Evolutionary conservation across 345 rosid species (phyloP), one percentile per base, ranked within the genome.

Genomic region (Hirschfeldia incana): DNA sequence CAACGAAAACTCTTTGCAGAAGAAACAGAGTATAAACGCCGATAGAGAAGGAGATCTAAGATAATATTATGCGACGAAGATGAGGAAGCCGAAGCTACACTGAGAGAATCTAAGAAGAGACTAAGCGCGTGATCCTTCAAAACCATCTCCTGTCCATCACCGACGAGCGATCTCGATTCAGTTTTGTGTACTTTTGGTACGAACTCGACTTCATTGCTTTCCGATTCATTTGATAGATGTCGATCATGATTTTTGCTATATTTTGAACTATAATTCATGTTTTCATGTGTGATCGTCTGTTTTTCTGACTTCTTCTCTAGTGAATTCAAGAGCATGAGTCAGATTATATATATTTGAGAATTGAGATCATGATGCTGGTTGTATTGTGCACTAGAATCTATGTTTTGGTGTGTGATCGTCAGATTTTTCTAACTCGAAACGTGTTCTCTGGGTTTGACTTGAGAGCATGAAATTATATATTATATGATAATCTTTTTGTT

Each of bases 21-120:
- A 58, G 62, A 72, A 72, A 78, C 81, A 78, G 81, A 78, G 81
- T 28, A 28, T 53, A 49, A 62, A 49, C 69, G 62, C 57, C 36
- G 60, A 69, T 58, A 67, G 57, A 67, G 57, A 67, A 16, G 67
- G 76, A 78, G 81, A 78, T 78, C 76, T 55, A 26, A 9, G 39
- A 61, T 21, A 51, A 59, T 53, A 6, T 4, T 13, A 46, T 4
- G 75, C 2, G 72, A 77, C 13, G 61, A 68, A 17, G 68, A 60
- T 13, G 36, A 69, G 1, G 53, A 76, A 69, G 7, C 10, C 13
- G 13, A 49, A 44, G 39, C 29, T 62, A 26, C 8, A 21, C 4
- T 60, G 0, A 4, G 8, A 13, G 0, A 9, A 32, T 42, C 27
- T 1, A 0, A 42, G 8, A 30, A 16, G 28, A 68, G 26, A 55